A percentile compares a stretch with the other conserved stretches of the same genome.
Evolutionary conservation across 2,329 filamentous ascomycete species (phyloP).

Genomic region (Xylaria multiplex): DNA sequence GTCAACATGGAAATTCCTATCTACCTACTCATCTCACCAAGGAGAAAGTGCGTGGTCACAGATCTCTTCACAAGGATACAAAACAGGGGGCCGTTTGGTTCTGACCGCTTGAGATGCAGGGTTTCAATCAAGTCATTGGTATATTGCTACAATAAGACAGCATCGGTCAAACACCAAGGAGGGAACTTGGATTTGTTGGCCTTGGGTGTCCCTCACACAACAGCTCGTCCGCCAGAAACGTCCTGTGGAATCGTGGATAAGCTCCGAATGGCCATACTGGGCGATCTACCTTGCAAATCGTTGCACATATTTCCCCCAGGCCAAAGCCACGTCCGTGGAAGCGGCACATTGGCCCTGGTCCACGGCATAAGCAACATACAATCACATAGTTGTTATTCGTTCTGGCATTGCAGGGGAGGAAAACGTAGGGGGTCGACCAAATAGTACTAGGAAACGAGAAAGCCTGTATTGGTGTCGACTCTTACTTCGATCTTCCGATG

Average conservation of each 20-base stretch:
- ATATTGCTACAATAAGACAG: neutral
- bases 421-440: constrained; percentile 22
- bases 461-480: constrained; percentile 9
- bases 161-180: constrained; percentile 5
- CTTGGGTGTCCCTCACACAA: constrained; percentile 14
- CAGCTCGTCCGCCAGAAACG: constrained; percentile 2
- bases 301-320: constrained; percentile 20
- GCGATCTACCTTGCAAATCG: constrained; percentile 10
- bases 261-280: constrained; percentile 9
- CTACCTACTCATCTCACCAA: constrained; percentile 11
- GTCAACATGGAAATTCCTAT: constrained; percentile 20
- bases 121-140: constrained; percentile 9
- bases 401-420: neutral
- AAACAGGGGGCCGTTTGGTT: constrained; percentile 8
- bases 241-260: constrained; percentile 16
- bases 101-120: constrained; percentile 3
- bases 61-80: constrained; percentile 12
- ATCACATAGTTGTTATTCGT: constrained; percentile 25
- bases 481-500: constrained; percentile 2
- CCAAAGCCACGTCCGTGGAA: constrained; percentile 12
- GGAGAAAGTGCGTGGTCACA: constrained; percentile 13
- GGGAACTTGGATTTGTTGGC: constrained; percentile 4
- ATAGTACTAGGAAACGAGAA: constrained; percentile 9
- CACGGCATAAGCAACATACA: constrained; percentile 20
- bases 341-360: constrained; percentile 20